Percentiles rank a stretch among this genome's conserved stretches.
Evolutionary conservation across 768 basidiomycete genomes (phyloP).

Genomic region (Agaricus bisporus): DNA sequence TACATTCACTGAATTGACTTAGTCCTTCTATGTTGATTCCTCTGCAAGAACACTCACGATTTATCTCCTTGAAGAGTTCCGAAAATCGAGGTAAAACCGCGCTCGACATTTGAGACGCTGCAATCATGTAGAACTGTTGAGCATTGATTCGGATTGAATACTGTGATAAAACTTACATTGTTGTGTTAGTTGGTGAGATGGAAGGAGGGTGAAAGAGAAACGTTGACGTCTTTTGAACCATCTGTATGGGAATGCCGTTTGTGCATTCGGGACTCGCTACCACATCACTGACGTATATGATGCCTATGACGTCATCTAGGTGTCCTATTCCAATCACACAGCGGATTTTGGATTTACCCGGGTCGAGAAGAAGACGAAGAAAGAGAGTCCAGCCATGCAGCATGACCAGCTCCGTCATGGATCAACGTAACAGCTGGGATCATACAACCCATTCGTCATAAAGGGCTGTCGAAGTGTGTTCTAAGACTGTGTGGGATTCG

Average conservation of each 20-base stretch:
- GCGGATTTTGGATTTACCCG: no score
- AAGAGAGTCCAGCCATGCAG: not conserved
- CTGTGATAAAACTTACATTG: no score
- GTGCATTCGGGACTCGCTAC: not conserved
- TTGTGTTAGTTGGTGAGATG: not conserved
- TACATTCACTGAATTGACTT: not conserved
- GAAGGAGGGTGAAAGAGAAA: not conserved
- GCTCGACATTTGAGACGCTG: not conserved
- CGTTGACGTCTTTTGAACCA: not conserved
- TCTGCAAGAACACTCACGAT: not conserved
- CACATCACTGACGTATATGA: conserved; percentile 3
- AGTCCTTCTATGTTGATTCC: not conserved
- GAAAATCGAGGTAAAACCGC: conserved; percentile 4
- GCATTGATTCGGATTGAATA: not conserved
- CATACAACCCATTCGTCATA: conserved; percentile 1
- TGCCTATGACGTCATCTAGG: conserved; percentile 4
- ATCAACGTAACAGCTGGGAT: not conserved
- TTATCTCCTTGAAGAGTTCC: conserved; percentile 1
- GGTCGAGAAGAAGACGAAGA: no score
- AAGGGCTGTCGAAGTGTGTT: no score
- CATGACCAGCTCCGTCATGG: not conserved
- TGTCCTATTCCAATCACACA: not conserved
- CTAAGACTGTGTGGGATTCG: no score
- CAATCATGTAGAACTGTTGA: no score
- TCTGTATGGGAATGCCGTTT: conserved; percentile 2